Evolutionary conservation across 2,329 filamentous ascomycete species (phyloP).

Genomic region (Bipolaris gigantea): DNA sequence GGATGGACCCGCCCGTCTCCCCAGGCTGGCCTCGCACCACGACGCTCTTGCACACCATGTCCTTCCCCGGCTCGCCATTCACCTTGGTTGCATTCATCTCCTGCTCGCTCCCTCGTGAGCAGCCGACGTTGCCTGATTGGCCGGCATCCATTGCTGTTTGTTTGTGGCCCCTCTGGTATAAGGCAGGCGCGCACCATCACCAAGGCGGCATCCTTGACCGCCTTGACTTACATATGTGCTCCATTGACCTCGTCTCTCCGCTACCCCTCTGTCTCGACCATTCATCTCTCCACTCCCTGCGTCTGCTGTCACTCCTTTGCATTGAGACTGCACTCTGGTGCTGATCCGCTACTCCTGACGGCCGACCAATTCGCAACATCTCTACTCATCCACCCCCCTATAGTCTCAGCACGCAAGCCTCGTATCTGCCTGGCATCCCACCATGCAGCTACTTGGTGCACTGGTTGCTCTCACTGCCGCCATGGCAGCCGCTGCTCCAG

Average conservation of each 20-base stretch:
- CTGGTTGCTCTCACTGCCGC: conserved; percentile 27
- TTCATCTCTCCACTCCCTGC: conserved; percentile 8
- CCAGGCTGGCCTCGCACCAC: conserved; percentile 1
- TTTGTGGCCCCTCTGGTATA: conserved; percentile 16
- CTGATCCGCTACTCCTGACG: conserved; percentile 19
- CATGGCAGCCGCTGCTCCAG: conserved; percentile 28
- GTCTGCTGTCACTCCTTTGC: conserved; percentile 11
- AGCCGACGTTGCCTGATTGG: conserved; percentile 2
- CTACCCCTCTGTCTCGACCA: conserved; percentile 2
- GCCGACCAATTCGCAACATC: conserved; percentile 10
- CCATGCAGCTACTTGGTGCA: conserved; percentile 32
- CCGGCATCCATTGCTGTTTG: conserved; percentile 9
- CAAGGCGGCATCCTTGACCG: conserved; percentile 13
- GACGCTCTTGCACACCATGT: not conserved
- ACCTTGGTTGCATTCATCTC: not conserved
- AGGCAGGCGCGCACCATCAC: conserved; percentile 12
- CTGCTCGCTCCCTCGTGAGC: not conserved
- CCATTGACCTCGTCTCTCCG: not conserved
- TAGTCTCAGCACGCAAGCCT: conserved; percentile 2
- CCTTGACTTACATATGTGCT: conserved; percentile 14
- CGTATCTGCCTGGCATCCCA: conserved; percentile 1
- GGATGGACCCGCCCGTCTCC: not conserved
- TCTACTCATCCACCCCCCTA: conserved; percentile 5
- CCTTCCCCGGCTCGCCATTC: conserved; percentile 1
- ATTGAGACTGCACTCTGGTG: conserved; percentile 14